Conservation (phyloP, 1,284 basidiomycete genomes). For the Exobasidium cylindrosporum region DNA sequence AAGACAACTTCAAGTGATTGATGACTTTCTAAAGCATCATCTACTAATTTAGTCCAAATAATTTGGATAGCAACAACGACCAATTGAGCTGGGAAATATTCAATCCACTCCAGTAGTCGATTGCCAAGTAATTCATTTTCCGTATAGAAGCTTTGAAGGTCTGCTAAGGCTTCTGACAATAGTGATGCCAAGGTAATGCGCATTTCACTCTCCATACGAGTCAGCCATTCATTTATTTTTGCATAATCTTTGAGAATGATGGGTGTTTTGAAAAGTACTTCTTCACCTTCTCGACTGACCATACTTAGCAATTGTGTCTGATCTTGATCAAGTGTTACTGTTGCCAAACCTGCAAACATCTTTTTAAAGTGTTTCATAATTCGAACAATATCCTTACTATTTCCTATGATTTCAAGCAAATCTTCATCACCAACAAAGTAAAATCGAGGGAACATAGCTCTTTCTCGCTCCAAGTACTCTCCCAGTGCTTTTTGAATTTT, state of each 20-base stretch:
- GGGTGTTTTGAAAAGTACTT: conserved; percentile 76
- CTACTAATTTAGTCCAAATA: conserved; percentile 85
- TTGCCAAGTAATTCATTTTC: conserved; percentile 59
- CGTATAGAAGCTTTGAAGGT: conserved; percentile 76
- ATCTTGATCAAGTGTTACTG: conserved; percentile 72
- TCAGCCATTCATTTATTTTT: conserved; percentile 98
- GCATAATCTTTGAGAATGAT: conserved; percentile 87
- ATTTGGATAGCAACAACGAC: conserved; percentile 92
- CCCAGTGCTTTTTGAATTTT: conserved; percentile 99
- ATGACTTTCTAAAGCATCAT: conserved; percentile 66
- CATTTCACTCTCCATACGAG: conserved; percentile 90
- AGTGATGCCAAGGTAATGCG: conserved; percentile 80
- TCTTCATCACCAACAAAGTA: conserved; percentile 99
- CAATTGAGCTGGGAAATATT: conserved; percentile 88
- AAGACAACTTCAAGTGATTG: conserved; percentile 68
- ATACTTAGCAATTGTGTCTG: conserved; percentile 31
- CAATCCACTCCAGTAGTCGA: conserved; percentile 82
- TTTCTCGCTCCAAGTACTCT: conserved; percentile 97
- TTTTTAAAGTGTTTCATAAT: conserved; percentile 99
- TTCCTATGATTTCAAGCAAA: conserved; percentile 96
- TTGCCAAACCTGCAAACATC: conserved; percentile 98
- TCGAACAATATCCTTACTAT: conserved; percentile 94
- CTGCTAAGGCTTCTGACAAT: conserved; percentile 73
- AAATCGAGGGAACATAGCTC: conserved; percentile 87
- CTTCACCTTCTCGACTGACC: conserved; percentile 75